Percentiles rank a stretch among this genome's conserved stretches.
Conservation (phyloP, 225 moss, liverwort and hornwort genomes). For the Antitrichia curtipendula region DNA sequence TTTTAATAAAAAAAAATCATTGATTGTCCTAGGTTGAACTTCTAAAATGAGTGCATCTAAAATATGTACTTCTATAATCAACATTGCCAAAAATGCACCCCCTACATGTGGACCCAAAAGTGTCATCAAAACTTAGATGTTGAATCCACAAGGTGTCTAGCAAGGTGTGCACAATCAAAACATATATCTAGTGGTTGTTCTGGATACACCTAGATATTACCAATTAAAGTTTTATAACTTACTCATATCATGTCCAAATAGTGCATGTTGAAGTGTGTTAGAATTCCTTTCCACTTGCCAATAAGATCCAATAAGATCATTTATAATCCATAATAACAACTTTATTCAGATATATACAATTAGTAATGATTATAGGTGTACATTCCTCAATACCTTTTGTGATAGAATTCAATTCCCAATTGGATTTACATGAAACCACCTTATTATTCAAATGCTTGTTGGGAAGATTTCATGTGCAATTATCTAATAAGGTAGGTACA, state of each 20-base stretch:
- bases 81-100: accelerated
- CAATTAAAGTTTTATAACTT: neutral
- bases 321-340: neutral
- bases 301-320: neutral
- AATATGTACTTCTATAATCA: neutral
- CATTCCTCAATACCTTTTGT: neutral
- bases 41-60: neutral
- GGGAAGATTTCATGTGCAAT: neutral
- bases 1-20: neutral
- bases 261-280: neutral
- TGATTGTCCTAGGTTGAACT: neutral
- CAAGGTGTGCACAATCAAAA: neutral
- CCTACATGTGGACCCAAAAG: neutral
- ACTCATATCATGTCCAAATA: neutral
- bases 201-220: neutral
- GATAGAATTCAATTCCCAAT: neutral
- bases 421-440: neutral
- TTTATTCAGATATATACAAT: accelerated
- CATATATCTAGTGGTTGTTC: neutral
- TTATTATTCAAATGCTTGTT: neutral
- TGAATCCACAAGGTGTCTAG: neutral
- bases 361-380: neutral
- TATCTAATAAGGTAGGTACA: too few relatives aligned
- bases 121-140: neutral
- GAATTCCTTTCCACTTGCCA: neutral